Evolutionary conservation across 257 asterid species (phyloP), one percentile per base, ranked within the genome.

Genomic region (Scutellaria baicalensis): DNA sequence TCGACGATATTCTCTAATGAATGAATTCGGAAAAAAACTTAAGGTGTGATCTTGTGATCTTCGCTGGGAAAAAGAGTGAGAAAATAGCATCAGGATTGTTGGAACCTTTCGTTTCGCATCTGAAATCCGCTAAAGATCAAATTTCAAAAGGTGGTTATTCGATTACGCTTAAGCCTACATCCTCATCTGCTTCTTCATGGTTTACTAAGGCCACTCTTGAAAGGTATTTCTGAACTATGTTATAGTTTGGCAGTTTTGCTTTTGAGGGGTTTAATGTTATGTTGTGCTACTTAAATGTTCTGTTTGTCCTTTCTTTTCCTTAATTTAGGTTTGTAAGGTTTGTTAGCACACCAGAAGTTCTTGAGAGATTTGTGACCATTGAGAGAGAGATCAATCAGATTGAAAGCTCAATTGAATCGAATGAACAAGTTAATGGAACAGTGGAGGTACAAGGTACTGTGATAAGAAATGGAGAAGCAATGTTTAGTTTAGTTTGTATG

Each of bases 71-170:
- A 14, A 81, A 83, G 80, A 85, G 69, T n/a, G 96, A 91, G 90
- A 91, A 89, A 76, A 57, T 91, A 59, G 93, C 93, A 63, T 77
- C 96, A 21, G 97, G 97, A 14, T 66, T 91, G 36, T 77, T 91
- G 77, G 96, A 89, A 12, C 97, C 97, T 1, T 91, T 84, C 35
- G 45, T 85, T 52, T 75, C 81, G 27, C 96, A 91, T 75, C 80
- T 91, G 51, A 84, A 84, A 76, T 84, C 83, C 0, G 96, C 97
- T 20, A 89, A 84, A 76, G 97, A 91, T 77, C 93, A 89, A 59
- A 89, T 89, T 68, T 81, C 86, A 0, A 87, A 78, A 83, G 96
- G 97, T 12, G 96, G 97, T 6, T 91, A 91, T 64, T 91, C 97
- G 16, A 77, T 89, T 40, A 87, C 77, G 38, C 95, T 91, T 21